Evolutionary conservation across 371 early-diverging fungal genomes (phyloP).

Genomic region (Mucor circinelloides): DNA sequence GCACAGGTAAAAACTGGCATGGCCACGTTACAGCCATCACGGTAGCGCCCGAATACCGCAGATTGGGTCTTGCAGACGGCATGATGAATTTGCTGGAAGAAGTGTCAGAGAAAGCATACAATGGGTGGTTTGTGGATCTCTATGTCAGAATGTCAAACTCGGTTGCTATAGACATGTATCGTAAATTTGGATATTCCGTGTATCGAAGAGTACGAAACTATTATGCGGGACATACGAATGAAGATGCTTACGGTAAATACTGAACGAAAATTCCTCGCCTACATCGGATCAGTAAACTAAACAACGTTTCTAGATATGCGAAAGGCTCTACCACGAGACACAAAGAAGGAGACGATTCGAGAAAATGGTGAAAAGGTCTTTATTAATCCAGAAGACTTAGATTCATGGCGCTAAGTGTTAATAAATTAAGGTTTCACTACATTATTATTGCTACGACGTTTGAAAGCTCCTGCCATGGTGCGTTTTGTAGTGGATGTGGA

Average conservation of each 20-base stretch:
- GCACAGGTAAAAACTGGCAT: conserved; percentile 90
- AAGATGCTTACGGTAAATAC: conserved; percentile 82
- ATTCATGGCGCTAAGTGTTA: conserved; percentile 44
- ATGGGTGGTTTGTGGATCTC: conserved; percentile 97
- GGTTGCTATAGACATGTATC: conserved; percentile 97
- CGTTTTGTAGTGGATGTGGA: not conserved
- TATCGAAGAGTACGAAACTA: conserved; percentile 92
- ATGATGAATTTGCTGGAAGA: conserved; percentile 93
- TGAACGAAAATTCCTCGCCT: too few relatives aligned
- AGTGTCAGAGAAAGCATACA: conserved; percentile 91
- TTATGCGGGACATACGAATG: conserved; percentile 75
- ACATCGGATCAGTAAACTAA: too few relatives aligned
- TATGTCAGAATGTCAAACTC: conserved; percentile 96
- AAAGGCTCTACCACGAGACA: conserved; percentile 82
- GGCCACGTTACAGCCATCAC: conserved; percentile 99
- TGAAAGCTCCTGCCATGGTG: conserved; percentile 8
- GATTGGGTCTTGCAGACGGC: conserved; percentile 86
- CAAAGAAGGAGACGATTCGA: conserved; percentile 64
- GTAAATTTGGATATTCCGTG: conserved; percentile 90
- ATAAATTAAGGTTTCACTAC: not conserved
- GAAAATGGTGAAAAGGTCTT: conserved; percentile 64
- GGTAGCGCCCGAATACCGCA: conserved; percentile 95
- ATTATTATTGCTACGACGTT: not conserved
- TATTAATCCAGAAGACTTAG: conserved; percentile 63
- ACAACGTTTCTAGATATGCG: conserved; percentile 73